Evolutionary conservation across 1,139 yeast genomes (phyloP).

Genomic region (Candida sp.): DNA sequence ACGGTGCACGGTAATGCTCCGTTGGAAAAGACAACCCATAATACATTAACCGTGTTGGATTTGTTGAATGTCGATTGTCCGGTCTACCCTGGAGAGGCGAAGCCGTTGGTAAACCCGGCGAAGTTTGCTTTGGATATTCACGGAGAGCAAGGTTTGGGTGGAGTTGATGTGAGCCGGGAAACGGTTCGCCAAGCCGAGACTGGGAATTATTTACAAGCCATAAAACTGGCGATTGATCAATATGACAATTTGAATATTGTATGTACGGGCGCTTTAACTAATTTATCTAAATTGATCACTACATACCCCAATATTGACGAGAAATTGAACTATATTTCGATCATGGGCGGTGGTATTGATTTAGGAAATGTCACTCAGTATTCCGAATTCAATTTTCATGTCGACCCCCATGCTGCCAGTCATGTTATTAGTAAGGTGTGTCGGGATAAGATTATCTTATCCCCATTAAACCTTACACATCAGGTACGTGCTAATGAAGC

Average conservation of each 20-base stretch:
- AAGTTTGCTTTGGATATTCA: constrained; percentile 63
- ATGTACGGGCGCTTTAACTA: constrained; percentile 76
- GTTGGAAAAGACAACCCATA: constrained; percentile 61
- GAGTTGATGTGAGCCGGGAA: constrained; percentile 54
- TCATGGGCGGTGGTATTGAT: constrained; percentile 77
- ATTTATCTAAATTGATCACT: constrained; percentile 51
- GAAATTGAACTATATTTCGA: constrained; percentile 49
- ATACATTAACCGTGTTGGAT: constrained; percentile 66
- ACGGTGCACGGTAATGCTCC: constrained; percentile 84
- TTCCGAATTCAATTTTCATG: constrained; percentile 78
- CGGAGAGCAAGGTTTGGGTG: constrained; percentile 75
- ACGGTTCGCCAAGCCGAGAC: constrained; percentile 28
- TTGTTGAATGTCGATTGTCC: constrained; percentile 41
- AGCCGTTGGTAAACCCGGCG: constrained; percentile 52
- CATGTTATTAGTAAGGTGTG: constrained; percentile 48
- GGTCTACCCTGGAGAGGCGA: constrained; percentile 66
- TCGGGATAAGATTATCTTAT: constrained; percentile 47
- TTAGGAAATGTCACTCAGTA: constrained; percentile 43
- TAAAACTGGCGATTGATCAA: constrained; percentile 45
- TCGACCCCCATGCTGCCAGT: constrained; percentile 75
- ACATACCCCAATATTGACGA: constrained; percentile 48
- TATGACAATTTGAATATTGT: constrained; percentile 51
- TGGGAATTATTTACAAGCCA: constrained; percentile 53
- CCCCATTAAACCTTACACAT: constrained; percentile 73
- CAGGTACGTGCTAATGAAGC: constrained; percentile 55